Base-by-base conservation (phyloP, 345 rosid genomes). In the Clausena lansium region DNA sequence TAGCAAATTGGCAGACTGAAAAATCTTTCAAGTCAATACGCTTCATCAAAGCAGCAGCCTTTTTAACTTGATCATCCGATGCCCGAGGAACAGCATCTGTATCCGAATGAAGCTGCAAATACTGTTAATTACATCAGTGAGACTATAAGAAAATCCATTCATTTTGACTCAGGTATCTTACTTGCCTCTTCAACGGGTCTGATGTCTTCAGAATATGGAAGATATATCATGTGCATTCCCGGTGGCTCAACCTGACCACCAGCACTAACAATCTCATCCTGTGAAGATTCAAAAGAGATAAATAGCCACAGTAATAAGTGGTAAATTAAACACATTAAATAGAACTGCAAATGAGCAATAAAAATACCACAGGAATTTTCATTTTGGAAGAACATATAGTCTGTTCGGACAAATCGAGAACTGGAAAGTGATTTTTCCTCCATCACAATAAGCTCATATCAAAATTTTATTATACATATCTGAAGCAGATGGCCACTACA, bases 211-310 rank as follows among this genome's bases (percentile, higher is more conserved):
- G 92, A 75, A 82, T 92, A 96, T 41, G 99, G 99, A 70, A 96
- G 99, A 85, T 85, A 89, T 80, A 96, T 92, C 97, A 96, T 88
- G 82, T 94, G 92, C 90, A 96, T 92, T 86, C 98, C 99, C 4
- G 97, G 97, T 72, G 95, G 97, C 89, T 96, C 99, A 73, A 90
- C 76, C 85, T 96, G 99, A 73, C 90, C 93, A 83, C 89, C 94
- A 68, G 83, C 88, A 74, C 84, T 87, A 78, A 76, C 76, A 60
- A 94, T 86, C 81, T 96, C 98, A 63, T 92, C 97, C 99, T 96
- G 91, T 67, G 60, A 68, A 74, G 67, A 82, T 78, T 52, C 67
- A 62, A 50, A 84, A 73, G 39, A 61, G 27, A 74, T 7, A 7
- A 27, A 52, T 36, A 74, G 41, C 67, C 70, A 59, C 55, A 63